phyloP scores from a whole-genome alignment of 2,329 filamentous ascomycete genomes.

The Colletotrichum sp. region DNA sequence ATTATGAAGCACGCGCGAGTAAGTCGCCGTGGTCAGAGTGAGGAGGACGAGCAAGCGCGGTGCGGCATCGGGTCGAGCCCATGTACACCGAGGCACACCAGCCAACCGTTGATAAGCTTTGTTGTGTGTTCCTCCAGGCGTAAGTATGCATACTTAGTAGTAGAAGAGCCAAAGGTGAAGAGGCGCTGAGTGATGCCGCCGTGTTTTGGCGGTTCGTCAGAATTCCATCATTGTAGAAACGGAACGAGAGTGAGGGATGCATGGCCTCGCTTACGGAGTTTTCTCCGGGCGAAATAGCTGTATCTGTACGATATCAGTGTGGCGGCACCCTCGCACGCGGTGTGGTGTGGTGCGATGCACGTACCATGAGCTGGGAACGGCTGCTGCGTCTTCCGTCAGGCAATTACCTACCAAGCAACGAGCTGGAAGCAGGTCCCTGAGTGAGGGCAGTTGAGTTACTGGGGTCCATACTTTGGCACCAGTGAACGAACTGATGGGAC shows the following conservation, averaged over 20 bases:
- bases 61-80: not conserved
- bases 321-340: not conserved
- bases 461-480: not conserved
- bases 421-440: not conserved
- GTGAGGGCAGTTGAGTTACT: not conserved
- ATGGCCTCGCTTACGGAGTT: not conserved
- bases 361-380: not conserved
- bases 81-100: not conserved
- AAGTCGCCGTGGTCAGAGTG: not conserved
- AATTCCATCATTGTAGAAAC: not conserved
- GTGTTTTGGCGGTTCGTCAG: not conserved
- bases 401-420: not conserved
- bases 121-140: not conserved
- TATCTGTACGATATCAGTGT: not conserved
- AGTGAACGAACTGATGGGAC: not conserved
- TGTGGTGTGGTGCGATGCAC: not conserved
- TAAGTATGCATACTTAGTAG: not conserved
- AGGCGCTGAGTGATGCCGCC: not conserved
- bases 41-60: not conserved
- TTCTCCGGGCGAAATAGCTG: constrained; percentile 4
- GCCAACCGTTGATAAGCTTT: not conserved
- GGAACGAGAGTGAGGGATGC: not conserved
- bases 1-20: not conserved
- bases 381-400: not conserved
- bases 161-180: not conserved